Conservation (phyloP, 2,329 filamentous ascomycete genomes). For the Setomelanomma holmii region DNA sequence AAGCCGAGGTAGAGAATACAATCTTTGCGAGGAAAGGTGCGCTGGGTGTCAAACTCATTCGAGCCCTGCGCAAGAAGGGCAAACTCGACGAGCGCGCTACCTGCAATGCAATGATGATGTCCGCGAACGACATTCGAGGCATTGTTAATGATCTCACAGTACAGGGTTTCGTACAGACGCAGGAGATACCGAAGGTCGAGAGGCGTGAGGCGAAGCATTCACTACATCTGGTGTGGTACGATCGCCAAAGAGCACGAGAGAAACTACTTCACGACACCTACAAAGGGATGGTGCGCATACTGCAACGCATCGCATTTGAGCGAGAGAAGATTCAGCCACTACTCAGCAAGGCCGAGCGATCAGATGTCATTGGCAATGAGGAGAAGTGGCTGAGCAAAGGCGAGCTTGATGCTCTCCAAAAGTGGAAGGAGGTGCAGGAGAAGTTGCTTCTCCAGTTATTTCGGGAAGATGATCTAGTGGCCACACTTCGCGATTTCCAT, state of each 20-base stretch:
- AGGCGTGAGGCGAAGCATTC: slow-evolving; percentile 82
- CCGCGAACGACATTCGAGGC: slow-evolving; percentile 82
- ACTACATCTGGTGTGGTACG: slow-evolving; percentile 91
- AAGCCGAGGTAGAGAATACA: slow-evolving; percentile 80
- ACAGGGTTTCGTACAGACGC: slow-evolving; percentile 85
- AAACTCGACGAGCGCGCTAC: slow-evolving; percentile 95
- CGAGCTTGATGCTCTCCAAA: slow-evolving; percentile 73
- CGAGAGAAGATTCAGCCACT: slow-evolving; percentile 74
- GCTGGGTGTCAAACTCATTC: slow-evolving; percentile 79
- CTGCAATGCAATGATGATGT: slow-evolving; percentile 80
- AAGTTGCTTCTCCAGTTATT: slow-evolving; percentile 80
- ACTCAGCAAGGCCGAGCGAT: slow-evolving; percentile 81
- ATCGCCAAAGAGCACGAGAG: slow-evolving; percentile 73
- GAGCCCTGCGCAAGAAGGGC: slow-evolving; percentile 84
- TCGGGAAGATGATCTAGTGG: slow-evolving; percentile 84
- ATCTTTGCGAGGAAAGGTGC: slow-evolving; percentile 79
- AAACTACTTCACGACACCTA: slow-evolving; percentile 82
- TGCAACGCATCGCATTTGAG: slow-evolving; percentile 82
- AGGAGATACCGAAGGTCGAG: slow-evolving; percentile 91
- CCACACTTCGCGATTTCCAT: slow-evolving; percentile 73
- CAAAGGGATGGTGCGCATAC: slow-evolving; percentile 84
- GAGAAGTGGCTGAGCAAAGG: slow-evolving; percentile 78
- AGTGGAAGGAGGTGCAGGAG: slow-evolving; percentile 68
- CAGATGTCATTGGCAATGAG: slow-evolving; percentile 84
- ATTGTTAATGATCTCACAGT: slow-evolving; percentile 87